Evolutionary conservation across 2,329 filamentous ascomycete genomes (phyloP), one percentile per base, ranked within the genome.

Genomic region (Fusarium citri): DNA sequence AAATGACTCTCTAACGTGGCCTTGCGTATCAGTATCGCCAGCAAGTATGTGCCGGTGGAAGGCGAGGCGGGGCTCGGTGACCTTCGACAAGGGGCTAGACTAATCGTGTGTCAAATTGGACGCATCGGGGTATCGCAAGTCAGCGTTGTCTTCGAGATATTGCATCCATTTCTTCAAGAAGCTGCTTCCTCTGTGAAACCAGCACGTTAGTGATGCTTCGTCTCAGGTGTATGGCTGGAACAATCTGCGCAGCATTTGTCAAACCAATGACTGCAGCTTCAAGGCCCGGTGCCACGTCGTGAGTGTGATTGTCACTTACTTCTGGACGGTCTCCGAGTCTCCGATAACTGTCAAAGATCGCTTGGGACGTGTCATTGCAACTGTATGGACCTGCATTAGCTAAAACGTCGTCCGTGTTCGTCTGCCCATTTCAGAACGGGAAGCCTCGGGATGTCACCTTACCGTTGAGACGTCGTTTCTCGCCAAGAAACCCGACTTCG

Each of bases 331-430:
- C 78, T 98, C 96, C 63, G 94, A 96, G 80, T 99, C 96, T 46
- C 95, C 96, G 75, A 98, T 91, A 20, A 99, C 87, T 68, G 93
- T 96, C 45, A 99, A 85, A 77, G 96, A 95, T 73, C 96, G 88
- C 82, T 92, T 95, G 8, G 96, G 94, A 71, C 96, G 89, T 67
- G 96, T 99, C 94, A 99, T 98, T 55, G 96, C 95, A 74, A 98
- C 94, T 97, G 94, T 90, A 92, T 74, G 55, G 22, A 56, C 47
- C 58, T 66, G 63, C 59, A 66, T 76, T 72, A 76, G 73, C 42
- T 48, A 56, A 49, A 40, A 47, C 45, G 18, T 47, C 55, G 49
- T 54, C 51, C 56, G 47, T 54, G 54, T 59, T 45, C 31, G 61
- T 41, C 34, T 26, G 8, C 50, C 51, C 45, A 16, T 55, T 48